Evolutionary conservation across 768 basidiomycete genomes (phyloP), one percentile per base, ranked within the genome.

Genomic region (Russula olivacea): DNA sequence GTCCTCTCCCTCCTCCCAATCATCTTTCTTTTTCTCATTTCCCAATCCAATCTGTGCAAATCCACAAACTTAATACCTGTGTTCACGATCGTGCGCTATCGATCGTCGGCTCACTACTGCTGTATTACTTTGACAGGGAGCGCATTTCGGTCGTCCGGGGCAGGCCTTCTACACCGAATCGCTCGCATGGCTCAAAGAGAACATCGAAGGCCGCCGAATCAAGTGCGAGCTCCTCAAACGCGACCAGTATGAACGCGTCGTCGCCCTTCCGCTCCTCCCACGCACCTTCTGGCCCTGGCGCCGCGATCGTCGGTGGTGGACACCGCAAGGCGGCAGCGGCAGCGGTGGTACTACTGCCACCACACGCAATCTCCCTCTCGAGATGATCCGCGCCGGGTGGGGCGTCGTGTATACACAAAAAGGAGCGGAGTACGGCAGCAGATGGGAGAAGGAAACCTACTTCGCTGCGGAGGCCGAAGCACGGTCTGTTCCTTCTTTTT

Each of bases 211-310:
- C 0, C 83, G 80, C 66, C 78, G 73, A 0, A 77, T 97, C 1
- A 84, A 83, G 55, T 89, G 89, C 67, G 89, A 92, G 67, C 71
- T 94, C 9, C 64, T 90, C 47, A 77, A 82, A 8, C 84, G 83
- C 50, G 95, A 98, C 71, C 94, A 93, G 67, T 97, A 96, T 72
- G 76, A 78, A 4, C 87, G 95, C 19, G 79, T 91, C 21, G 95
- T 94, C 5, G 82, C 87, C 4, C 77, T 85, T 11, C 86, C 88
- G 4, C 74, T 82, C 65, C 70, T 82, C 30, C 69, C 80, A n/a
- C 80, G 83, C 8, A 25, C 48, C 10, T 15, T 25, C 48, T 7
- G 23, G 15, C 48, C 23, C 48, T 49, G 48, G 48, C 71, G 78
- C 40, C 70, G 88, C 6, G 88, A 9, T 34, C 34, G 88, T 9